Conservation (phyloP, 2,329 filamentous ascomycete species). For the Ophiocordyceps robertsii region DNA sequence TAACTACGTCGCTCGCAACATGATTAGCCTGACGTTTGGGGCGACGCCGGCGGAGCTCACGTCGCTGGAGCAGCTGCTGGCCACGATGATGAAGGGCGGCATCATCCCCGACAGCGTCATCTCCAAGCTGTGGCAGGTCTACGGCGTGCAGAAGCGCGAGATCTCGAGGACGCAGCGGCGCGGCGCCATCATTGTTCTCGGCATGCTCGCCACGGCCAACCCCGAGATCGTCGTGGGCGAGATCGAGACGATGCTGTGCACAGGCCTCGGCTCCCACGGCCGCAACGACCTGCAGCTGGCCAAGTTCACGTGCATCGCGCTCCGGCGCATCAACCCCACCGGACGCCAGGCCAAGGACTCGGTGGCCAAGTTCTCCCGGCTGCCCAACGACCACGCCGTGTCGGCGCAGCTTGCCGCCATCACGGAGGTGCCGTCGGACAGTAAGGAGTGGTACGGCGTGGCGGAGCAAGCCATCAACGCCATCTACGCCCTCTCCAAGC, state of each 20-base stretch:
- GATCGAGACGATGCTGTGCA: constrained; percentile 86
- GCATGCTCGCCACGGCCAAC: constrained; percentile 88
- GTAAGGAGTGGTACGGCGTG: constrained; percentile 91
- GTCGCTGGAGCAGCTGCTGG: constrained; percentile 84
- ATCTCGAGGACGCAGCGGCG: constrained; percentile 85
- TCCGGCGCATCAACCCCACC: constrained; percentile 78
- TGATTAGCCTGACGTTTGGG: constrained; percentile 97
- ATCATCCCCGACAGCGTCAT: constrained; percentile 77
- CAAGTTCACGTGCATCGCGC: constrained; percentile 88
- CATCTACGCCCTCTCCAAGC: constrained; percentile 86
- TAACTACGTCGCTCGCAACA: constrained; percentile 92
- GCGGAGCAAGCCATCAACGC: constrained; percentile 93
- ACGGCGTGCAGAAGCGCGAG: constrained; percentile 83
- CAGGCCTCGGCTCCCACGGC: constrained; percentile 72
- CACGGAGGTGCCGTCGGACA: constrained; percentile 72
- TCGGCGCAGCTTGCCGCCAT: constrained; percentile 70
- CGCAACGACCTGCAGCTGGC: constrained; percentile 75
- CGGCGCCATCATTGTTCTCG: constrained; percentile 88
- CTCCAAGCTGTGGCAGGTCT: constrained; percentile 93
- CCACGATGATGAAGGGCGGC: constrained; percentile 94
- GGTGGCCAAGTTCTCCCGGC: constrained; percentile 53
- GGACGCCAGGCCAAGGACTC: constrained; percentile 70
- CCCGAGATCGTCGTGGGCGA: constrained; percentile 89
- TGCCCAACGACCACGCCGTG: constrained; percentile 87
- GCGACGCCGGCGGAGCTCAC: constrained; percentile 91